Evolutionary conservation across 2,329 filamentous ascomycete genomes (phyloP).

Genomic region (Alternaria longipes): DNA sequence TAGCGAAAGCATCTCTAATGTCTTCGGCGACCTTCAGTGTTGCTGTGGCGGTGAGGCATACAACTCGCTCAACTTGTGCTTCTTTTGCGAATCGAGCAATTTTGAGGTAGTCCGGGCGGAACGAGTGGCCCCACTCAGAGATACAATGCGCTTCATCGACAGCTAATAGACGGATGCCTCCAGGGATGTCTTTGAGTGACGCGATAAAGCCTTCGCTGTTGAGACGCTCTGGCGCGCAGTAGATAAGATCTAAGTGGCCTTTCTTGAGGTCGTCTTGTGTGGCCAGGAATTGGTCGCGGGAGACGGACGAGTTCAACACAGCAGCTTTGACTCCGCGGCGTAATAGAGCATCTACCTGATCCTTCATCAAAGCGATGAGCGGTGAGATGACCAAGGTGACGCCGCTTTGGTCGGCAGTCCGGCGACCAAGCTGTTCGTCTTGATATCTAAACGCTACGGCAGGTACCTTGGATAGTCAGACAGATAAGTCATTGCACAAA

Average conservation of each 20-base stretch:
- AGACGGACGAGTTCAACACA: slow-evolving; percentile 73
- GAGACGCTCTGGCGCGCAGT: slow-evolving; percentile 95
- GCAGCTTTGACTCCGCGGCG: slow-evolving; percentile 77
- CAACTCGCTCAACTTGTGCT: slow-evolving; percentile 81
- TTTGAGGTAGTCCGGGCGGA: slow-evolving; percentile 91
- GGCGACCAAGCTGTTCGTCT: slow-evolving; percentile 40
- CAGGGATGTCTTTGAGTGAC: slow-evolving; percentile 72
- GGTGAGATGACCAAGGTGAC: slow-evolving; percentile 93
- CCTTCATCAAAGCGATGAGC: slow-evolving; percentile 92
- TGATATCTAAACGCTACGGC: slow-evolving; percentile 56
- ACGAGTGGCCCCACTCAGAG: slow-evolving; percentile 97
- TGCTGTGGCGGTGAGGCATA: slow-evolving; percentile 86
- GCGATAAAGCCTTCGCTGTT: slow-evolving; percentile 75
- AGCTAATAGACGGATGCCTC: slow-evolving; percentile 79
- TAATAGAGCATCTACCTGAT: slow-evolving; percentile 86
- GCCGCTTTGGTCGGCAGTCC: slow-evolving; percentile 71
- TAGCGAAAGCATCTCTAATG: slow-evolving; percentile 92
- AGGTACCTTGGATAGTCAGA: slow-evolving; percentile 40
- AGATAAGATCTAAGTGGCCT: slow-evolving; percentile 80
- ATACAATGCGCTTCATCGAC: slow-evolving; percentile 98
- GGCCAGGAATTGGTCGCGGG: slow-evolving; percentile 65
- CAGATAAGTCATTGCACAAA: not conserved
- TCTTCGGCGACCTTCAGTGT: slow-evolving; percentile 77
- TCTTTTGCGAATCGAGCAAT: slow-evolving; percentile 75
- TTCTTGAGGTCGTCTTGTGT: slow-evolving; percentile 69